Evolutionary conservation across 1,284 basidiomycete species (phyloP), one percentile per base, ranked within the genome.

Genomic region (Austroboletus novae-zelandiae): DNA sequence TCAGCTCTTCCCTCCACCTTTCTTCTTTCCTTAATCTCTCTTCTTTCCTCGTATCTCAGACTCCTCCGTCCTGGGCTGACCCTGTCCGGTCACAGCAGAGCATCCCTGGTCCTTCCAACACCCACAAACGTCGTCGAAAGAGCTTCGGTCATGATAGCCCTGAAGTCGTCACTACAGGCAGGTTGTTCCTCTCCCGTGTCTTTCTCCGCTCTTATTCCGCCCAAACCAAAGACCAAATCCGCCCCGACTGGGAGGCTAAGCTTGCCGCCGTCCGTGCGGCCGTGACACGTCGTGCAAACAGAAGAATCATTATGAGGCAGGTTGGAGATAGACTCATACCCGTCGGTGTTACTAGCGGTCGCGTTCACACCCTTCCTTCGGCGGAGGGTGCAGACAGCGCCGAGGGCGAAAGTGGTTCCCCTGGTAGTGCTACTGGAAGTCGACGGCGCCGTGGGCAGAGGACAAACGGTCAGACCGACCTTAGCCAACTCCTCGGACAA

Each of bases 301-400:
- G 96, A 59, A 81, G 97, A 34, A 97, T 99, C 65, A 91, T 99
- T 50, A 98, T 99, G 94, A 86, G 97, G 41, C 94, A 98, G 69
- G 94, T 98, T 20, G 97, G 97, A 41, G 97, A 98, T 68, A 83
- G 94, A 15, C 84, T 99, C 41, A 91, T 99, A 48, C 96, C 96
- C 20, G 91, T 99, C 32, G 96, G 96, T 25, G 91, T 98, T 54
- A 96, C 94, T 39, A 89, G 86, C 66, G 79, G 89, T 58, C 76
- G 87, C 35, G 77, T 91, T 52, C 87, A 89, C 61, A 69, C 86
- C 40, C 68, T 90, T 27, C 76, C 71, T 0, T 50, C 81, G 11
- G 72, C 81, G 45, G 84, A 85, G 27, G 72, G 65, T 30, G 70
- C 71, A 43, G 70, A 72, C 9, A 73, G 72, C 36, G 69, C 66